A percentile compares a stretch with the other conserved stretches of the same genome.
phyloP scores from a whole-genome alignment of 805 yeast genomes.

The Hanseniaspora hatyaiensis region DNA sequence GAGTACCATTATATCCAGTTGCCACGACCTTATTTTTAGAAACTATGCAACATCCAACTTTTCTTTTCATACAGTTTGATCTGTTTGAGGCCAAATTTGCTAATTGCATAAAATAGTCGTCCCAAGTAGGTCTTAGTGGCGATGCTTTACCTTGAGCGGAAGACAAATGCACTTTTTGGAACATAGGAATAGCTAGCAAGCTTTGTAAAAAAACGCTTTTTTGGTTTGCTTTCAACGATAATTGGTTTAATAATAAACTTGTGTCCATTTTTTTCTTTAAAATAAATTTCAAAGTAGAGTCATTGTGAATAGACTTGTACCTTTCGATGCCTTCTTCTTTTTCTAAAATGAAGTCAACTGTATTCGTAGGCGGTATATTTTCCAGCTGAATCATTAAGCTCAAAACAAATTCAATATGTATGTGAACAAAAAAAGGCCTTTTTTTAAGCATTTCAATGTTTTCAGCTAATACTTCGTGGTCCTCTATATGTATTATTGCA shows the following conservation, averaged over 20 bases:
- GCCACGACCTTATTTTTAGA: conserved; percentile 77
- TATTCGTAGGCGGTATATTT: conserved; percentile 15
- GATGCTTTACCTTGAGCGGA: conserved; percentile 4
- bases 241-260: no score
- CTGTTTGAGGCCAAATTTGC: conserved; percentile 89
- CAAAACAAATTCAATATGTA: conserved; percentile 65
- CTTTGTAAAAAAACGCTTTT: background rate
- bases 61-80: conserved; percentile 91
- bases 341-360: background rate
- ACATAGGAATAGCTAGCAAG: conserved; percentile 14
- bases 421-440: conserved; percentile 74
- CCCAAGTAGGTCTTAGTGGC: conserved; percentile 77
- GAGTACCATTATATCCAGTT: conserved; percentile 97
- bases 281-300: no score
- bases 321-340: conserved; percentile 25
- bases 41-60: conserved; percentile 93
- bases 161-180: background rate
- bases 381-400: conserved; percentile 30
- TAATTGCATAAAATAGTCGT: conserved; percentile 82
- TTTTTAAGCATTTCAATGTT: conserved; percentile 34
- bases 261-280: no score
- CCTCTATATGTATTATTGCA: conserved; percentile 45
- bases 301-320: conserved; percentile 31
- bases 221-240: no score
- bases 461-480: conserved; percentile 33